Evolutionary conservation across 1,284 basidiomycete species (phyloP), one percentile per base, ranked within the genome.

Genomic region (Naganishia liquefaciens): DNA sequence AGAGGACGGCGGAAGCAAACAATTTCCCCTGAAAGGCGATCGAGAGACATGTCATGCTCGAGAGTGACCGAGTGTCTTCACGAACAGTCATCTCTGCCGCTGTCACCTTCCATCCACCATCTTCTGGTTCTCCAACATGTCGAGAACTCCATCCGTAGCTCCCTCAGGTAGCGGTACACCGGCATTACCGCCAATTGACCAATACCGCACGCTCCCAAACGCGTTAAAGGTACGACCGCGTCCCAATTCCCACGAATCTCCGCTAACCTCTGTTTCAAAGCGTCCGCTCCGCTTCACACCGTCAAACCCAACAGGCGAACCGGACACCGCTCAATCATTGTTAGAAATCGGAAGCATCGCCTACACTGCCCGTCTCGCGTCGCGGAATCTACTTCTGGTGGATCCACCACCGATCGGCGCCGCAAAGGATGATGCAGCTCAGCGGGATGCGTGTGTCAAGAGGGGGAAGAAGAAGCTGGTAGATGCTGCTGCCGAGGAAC

Each of bases 381-480:
- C 33, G 4, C 54, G 55, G 3, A 52, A 55, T 25, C 42, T 67
- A 33, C 43, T 67, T 15, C 62, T 67, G 11, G 39, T 28, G 9
- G 62, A 63, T n/a, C 54, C 54, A n/a, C 54, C 50, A 6, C 49
- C 55, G 10, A 30, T 37, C 13, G 62, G 54, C n/a, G 27, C 61
- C 33, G 61, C 54, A 11, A n/a, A 42, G 39, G 28, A 55, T 17
- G 58, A 62, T 46, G 30, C 49, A 9, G 44, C 53, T n/a, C 28
- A 51, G 30, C 51, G 54, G 30, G 43, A 64, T 40, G 10, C 27
- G 21, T 62, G 62, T 37, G 21, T 66, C 7, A 17, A 40, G 27
- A 61, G 49, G 43, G 66, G 57, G 30, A 60, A 43, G 68, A 63
- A 73, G 58, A 40, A 69, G 66, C 54, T 65, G 69, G 49, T 68